A percentile compares a stretch with the other conserved stretches of the same genome.
Evolutionary conservation across 2,329 filamentous ascomycete genomes (phyloP).

Genomic region (Fusarium sp.): DNA sequence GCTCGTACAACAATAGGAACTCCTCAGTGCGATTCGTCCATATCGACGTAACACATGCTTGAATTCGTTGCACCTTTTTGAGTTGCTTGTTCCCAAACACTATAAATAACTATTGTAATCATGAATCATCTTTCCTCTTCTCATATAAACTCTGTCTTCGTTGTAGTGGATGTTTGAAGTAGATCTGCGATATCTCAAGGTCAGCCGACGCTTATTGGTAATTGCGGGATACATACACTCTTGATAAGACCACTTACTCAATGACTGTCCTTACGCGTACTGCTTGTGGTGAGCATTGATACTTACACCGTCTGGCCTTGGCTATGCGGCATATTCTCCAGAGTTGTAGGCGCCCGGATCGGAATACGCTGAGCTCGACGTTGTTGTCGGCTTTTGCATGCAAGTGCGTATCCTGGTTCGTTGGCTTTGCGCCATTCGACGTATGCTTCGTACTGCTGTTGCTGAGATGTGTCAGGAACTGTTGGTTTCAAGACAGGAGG

Average conservation of each 20-base stretch:
- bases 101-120: neutral
- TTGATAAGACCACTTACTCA: neutral
- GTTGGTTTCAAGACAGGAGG: slow-evolving; percentile 55
- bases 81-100: neutral
- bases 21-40: neutral
- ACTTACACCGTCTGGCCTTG: neutral
- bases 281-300: neutral
- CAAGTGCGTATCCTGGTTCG: slow-evolving; percentile 60
- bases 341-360: slow-evolving; percentile 3
- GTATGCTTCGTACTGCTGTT: slow-evolving; percentile 61
- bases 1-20: neutral
- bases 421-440: slow-evolving; percentile 62
- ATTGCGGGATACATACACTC: neutral
- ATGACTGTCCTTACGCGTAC: neutral
- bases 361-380: slow-evolving; percentile 49
- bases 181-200: neutral
- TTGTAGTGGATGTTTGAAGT: neutral
- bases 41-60: neutral
- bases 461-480: slow-evolving; percentile 54
- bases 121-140: neutral
- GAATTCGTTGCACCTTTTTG: neutral
- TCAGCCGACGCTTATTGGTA: neutral
- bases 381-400: slow-evolving; percentile 59
- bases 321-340: neutral
- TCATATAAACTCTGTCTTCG: neutral